A percentile compares a stretch with the other conserved stretches of the same genome.
phyloP scores from a whole-genome alignment of 352 stramenopile genomes.

The Phytophthora pisi region DNA sequence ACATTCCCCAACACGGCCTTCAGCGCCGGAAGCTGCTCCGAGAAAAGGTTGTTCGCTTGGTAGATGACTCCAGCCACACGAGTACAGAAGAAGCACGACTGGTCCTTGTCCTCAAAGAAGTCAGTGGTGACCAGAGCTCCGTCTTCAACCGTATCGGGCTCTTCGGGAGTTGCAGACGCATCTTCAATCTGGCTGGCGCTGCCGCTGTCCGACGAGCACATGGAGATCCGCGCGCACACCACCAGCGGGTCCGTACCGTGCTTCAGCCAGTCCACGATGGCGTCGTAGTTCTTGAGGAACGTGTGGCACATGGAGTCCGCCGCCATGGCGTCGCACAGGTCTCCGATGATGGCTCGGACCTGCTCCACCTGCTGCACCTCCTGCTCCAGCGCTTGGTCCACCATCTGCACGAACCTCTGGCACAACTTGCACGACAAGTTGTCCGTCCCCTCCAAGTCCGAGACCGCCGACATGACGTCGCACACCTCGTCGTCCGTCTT shows the following conservation, averaged over 20 bases:
- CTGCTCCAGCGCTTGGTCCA: slow-evolving; percentile 59
- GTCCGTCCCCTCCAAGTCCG: slow-evolving; percentile 37
- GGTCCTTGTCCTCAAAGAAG: slow-evolving; percentile 11
- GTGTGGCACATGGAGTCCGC: slow-evolving; percentile 79
- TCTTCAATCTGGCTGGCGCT: slow-evolving; percentile 14
- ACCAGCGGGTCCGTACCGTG: slow-evolving; percentile 66
- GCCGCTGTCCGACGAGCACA: slow-evolving; percentile 53
- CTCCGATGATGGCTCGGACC: slow-evolving; percentile 74
- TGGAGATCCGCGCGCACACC: slow-evolving; percentile 61
- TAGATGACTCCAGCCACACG: slow-evolving; percentile 46
- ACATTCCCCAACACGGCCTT: slow-evolving; percentile 47
- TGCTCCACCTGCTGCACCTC: slow-evolving; percentile 68
- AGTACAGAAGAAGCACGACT: slow-evolving; percentile 57
- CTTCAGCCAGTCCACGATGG: slow-evolving; percentile 80
- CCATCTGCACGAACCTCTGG: slow-evolving; percentile 79
- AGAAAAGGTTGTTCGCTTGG: slow-evolving; percentile 45
- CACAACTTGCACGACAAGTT: slow-evolving; percentile 73
- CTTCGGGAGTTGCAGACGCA: slow-evolving; percentile 4
- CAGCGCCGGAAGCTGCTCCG: slow-evolving; percentile 46
- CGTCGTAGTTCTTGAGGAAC: slow-evolving; percentile 77
- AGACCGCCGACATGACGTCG: slow-evolving; percentile 33
- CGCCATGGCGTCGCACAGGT: slow-evolving; percentile 76
- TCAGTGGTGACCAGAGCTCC: slow-evolving; percentile 8
- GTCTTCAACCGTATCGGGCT: slow-evolving; percentile 15
- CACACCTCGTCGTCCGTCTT: slow-evolving; percentile 61